Evolutionary conservation across 805 yeast species (phyloP), one percentile per base, ranked within the genome.

Genomic region (Starmera dryadoides): DNA sequence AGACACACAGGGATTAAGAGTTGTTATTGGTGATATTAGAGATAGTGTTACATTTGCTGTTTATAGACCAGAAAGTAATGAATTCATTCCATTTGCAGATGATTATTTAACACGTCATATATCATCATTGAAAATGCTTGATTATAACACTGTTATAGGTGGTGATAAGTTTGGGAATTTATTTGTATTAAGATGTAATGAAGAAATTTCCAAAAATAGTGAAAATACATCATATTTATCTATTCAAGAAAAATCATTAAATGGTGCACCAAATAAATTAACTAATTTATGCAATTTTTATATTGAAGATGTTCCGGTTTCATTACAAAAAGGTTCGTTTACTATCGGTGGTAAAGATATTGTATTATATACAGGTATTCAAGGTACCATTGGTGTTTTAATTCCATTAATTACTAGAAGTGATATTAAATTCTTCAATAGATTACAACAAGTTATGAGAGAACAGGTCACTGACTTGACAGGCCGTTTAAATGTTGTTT

Each of bases 101-200:
- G 98, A 93, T 59, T 57, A 69, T 1, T 60, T 81, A 30, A 68
- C 79, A 26, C 64, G 96, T 25, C 84, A 82, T 51, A 69, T 82
- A 4, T 81, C 94, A 0, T 49, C 78, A 3, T 48, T 82, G 33
- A 53, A 68, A 3, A 61, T 76, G 46, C 60, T 93, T 5, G 98
- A 93, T 55, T 73, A 77, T 44, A 78, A 77, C 40, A 87, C 96
- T 0, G 75, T 84, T 1, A 64, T 83, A 31, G 86, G 86, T 1
- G 96, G 96, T 12, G 98, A 93, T 56, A 81, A 79, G 52, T 87
- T 84, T 60, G 97, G 98, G 1, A 86, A 82, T 49, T 35, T 88
- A 0, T 79, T 81, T 59, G 72, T 85, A 1, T 60, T 86, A 31
- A 64, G 96, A 42, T 59, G 82, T 31, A 75, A 82, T 0, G 60